These are phyloP conservation scores for Croton laevigatus DNA, from an alignment of 441 rosid species.

Conservation along the genomic window DNA sequence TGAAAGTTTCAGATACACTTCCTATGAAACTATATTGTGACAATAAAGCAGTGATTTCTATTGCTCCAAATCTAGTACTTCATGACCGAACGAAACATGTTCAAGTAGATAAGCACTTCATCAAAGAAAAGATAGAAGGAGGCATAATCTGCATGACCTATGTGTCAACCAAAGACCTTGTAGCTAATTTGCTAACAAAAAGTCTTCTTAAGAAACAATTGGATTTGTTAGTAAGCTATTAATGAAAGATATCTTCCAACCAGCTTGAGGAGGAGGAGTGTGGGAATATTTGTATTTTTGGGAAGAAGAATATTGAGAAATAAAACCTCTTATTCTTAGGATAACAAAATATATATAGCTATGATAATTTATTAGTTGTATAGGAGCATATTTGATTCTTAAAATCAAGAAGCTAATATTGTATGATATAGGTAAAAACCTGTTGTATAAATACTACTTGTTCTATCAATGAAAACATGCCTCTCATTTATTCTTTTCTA, in stretches of 20 bases:
- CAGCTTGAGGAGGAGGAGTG: neutral
- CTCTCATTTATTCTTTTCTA: too few species aligned
- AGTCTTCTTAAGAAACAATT: neutral
- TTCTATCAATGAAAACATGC: too few species aligned
- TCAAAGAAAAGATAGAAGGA: neutral
- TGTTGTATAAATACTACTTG: too few species aligned
- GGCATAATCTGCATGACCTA: neutral
- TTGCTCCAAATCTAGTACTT: neutral
- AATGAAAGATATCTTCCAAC: conserved; percentile 1
- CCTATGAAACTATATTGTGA: neutral
- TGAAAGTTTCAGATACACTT: neutral
- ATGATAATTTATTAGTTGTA: too few species aligned
- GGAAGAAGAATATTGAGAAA: neutral
- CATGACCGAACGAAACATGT: conserved; percentile 1
- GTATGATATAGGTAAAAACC: too few species aligned
- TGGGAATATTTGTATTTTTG: neutral
- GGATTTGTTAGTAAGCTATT: neutral
- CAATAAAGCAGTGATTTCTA: neutral
- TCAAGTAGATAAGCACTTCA: neutral
- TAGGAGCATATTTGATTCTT: too few species aligned
- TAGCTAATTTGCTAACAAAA: neutral
- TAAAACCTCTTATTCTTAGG: too few species aligned
- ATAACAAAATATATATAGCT: too few species aligned
- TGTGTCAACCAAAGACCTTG: neutral
- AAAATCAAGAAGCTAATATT: too few species aligned